Percentiles rank a stretch among this genome's conserved stretches.
Evolutionary conservation across 192 early-diverging fungal genomes (phyloP).

Genomic region (Coemansia sp.): DNA sequence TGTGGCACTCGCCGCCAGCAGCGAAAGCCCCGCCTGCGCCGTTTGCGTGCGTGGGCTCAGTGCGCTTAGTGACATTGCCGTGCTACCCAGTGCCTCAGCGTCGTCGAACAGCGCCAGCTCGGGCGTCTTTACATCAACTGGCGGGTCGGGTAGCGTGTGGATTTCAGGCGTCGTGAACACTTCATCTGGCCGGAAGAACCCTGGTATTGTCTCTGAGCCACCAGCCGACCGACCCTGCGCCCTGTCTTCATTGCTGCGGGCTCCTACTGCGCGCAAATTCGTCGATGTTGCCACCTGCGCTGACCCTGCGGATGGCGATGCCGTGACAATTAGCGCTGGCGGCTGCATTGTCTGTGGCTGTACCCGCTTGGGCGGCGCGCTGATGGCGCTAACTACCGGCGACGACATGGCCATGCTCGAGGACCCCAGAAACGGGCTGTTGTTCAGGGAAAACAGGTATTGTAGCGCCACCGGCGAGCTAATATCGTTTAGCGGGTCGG

Average conservation of each 20-base stretch:
- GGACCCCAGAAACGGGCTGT: slow-evolving; percentile 31
- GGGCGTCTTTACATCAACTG: slow-evolving; percentile 23
- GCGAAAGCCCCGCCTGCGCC: slow-evolving; percentile 47
- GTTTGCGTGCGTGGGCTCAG: slow-evolving; percentile 49
- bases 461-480: slow-evolving; percentile 43
- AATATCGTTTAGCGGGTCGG: slow-evolving; percentile 47
- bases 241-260: neutral
- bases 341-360: slow-evolving; percentile 19
- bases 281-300: slow-evolving; percentile 7
- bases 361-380: slow-evolving; percentile 14
- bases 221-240: slow-evolving; percentile 15
- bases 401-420: slow-evolving; percentile 19
- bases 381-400: slow-evolving; percentile 19
- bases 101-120: slow-evolving; percentile 44
- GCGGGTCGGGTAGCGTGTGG: slow-evolving; percentile 20
- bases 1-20: slow-evolving; percentile 46
- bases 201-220: slow-evolving; percentile 17
- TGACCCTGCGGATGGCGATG: slow-evolving; percentile 16
- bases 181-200: slow-evolving; percentile 41
- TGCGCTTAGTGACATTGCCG: slow-evolving; percentile 12
- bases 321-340: slow-evolving; percentile 24
- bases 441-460: slow-evolving; percentile 39
- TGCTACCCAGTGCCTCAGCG: slow-evolving; percentile 21
- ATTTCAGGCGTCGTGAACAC: slow-evolving; percentile 50
- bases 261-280: neutral